Percentiles rank a stretch among this genome's conserved stretches.
Conservation (phyloP, 208 protist species). For the Trypanosoma melophagium region DNA sequence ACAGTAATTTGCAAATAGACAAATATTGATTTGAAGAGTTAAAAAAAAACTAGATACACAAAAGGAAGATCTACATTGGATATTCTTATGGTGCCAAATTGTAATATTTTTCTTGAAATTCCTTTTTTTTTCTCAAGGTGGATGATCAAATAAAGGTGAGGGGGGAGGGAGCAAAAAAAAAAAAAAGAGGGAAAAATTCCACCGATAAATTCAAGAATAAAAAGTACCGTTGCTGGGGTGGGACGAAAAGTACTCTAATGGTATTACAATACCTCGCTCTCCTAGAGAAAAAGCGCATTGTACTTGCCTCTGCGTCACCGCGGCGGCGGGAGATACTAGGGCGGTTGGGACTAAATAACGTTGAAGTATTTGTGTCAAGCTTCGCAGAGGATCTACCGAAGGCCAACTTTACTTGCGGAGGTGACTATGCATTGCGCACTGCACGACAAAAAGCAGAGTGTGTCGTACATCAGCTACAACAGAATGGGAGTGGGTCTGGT, state of each 20-base stretch:
- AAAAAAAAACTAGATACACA: too few relatives aligned
- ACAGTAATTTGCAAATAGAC: too few relatives aligned
- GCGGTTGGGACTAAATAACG: slow-evolving; percentile 26
- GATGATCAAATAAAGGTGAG: too few relatives aligned
- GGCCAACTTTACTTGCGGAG: slow-evolving; percentile 25
- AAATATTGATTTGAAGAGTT: too few relatives aligned
- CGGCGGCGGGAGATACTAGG: slow-evolving; percentile 36
- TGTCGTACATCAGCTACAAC: slow-evolving; percentile 18
- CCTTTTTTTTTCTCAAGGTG: too few relatives aligned
- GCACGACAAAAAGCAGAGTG: slow-evolving; percentile 33
- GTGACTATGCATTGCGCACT: slow-evolving; percentile 36
- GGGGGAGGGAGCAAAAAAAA: too few relatives aligned
- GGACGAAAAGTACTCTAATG: background rate
- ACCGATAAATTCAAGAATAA: too few relatives aligned
- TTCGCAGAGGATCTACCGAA: slow-evolving; percentile 44
- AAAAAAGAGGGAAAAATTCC: too few relatives aligned
- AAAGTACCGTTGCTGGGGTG: too few relatives aligned
- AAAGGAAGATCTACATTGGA: too few relatives aligned
- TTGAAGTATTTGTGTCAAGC: slow-evolving; percentile 28
- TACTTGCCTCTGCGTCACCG: slow-evolving; percentile 44
- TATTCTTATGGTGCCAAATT: too few relatives aligned
- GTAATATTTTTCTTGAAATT: too few relatives aligned
- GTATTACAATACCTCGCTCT: slow-evolving; percentile 33
- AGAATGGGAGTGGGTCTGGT: background rate
- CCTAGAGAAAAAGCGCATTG: slow-evolving; percentile 29